Base-by-base conservation (phyloP, 2,329 filamentous ascomycete genomes). In the Epichloe glyceriae region DNA sequence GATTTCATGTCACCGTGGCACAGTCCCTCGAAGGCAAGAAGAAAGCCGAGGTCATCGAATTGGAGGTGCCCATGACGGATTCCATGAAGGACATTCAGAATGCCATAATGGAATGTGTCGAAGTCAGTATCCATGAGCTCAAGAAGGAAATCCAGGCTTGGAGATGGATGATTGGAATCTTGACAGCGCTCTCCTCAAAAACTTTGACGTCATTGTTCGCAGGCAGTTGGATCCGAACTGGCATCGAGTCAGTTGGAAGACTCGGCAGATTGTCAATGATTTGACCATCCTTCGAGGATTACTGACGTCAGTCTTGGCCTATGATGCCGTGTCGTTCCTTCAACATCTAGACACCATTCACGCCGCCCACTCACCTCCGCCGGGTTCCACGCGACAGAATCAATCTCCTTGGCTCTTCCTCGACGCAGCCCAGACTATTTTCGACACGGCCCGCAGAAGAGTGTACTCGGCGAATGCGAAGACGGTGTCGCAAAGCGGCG, bases 101-200 rank as follows among this genome's bases (percentile, higher is more conserved):
- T 56, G 90, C 93, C 26, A 85, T 97, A 53, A 80, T 98, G 67
- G 91, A 97, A 64, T 98, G 93, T 63, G 90, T 98, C 17, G 91
- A 97, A 67, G 84, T 88, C 58, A 95, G 89, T 63, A 93, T 98
- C 57, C 82, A 86, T 50, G 93, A 98, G 68, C 76, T 98, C 42
- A 94, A 91, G 64, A 97, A 95, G 69, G 82, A 17, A 97, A 96
- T 61, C 78, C 82, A 1, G 90, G 89, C 2, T 73, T 98, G 6
- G 91, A 97, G 58, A 90, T 97, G 82, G 90, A 94, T 53, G 90
- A 96, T 61, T 97, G 91, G 91, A 96, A 88, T 47, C 74, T 95
- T 17, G 91, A 97, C 65, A 96, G 87, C 62, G 91, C 91, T 37
- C 70, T 97, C 54, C 85, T 96, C 57, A 87, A 85, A 62, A 95